Conservation (phyloP, 441 rosid species). For the Bocquillonia castaneifolia region DNA sequence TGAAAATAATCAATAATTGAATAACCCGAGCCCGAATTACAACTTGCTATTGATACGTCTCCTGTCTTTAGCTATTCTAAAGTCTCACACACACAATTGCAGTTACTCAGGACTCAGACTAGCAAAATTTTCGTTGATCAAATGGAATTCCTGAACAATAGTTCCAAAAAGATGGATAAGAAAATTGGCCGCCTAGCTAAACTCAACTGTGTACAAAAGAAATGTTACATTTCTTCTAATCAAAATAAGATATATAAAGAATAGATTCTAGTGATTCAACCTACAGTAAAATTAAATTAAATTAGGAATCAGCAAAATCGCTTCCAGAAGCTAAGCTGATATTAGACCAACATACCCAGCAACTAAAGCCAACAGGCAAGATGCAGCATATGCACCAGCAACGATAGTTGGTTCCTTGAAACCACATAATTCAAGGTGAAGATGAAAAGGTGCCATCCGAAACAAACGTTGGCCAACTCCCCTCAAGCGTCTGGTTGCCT, state of each 20-base stretch:
- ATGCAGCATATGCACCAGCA: slow-evolving; percentile 56
- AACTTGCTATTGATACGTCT: not conserved
- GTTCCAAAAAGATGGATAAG: not conserved
- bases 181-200: too few species aligned
- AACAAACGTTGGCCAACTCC: slow-evolving; percentile 51
- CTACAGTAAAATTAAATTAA: slow-evolving; percentile 3
- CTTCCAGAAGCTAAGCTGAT: slow-evolving; percentile 40
- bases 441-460: slow-evolving; percentile 65
- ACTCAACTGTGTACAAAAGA: not conserved
- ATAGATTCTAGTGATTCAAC: not conserved
- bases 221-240: not conserved
- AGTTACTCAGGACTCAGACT: not conserved
- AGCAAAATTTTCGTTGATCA: too few species aligned
- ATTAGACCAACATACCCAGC: slow-evolving; percentile 77
- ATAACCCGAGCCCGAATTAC: not conserved
- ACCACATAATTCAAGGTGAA: slow-evolving; percentile 55
- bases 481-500: slow-evolving; percentile 35
- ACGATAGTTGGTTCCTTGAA: slow-evolving; percentile 61
- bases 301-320: slow-evolving; percentile 6
- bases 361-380: slow-evolving; percentile 51
- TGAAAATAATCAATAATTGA: too few species aligned
- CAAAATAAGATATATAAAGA: not conserved
- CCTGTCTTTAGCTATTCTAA: not conserved
- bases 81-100: not conserved
- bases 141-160: not conserved